These are phyloP conservation scores for Macrotyloma uniflorum DNA, from an alignment of 306 rosid genomes.

Conservation along the genomic window DNA sequence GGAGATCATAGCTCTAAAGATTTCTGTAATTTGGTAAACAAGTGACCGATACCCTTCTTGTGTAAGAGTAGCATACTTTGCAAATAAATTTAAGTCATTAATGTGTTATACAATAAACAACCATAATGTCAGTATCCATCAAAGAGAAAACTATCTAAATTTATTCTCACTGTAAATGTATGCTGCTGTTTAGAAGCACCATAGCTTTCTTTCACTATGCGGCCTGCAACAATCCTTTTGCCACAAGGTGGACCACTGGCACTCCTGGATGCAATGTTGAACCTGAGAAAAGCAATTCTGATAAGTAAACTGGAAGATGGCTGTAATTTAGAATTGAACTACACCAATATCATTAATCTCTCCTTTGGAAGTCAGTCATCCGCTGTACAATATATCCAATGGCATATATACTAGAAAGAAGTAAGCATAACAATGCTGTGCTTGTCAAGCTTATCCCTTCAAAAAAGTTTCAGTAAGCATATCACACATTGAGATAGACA, in stretches of 20 bases:
- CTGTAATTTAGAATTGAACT: not conserved
- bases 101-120: not conserved
- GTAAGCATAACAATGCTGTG: not conserved
- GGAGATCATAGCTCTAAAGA: not conserved
- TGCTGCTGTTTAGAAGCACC: slow-evolving; percentile 92
- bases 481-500: slow-evolving; percentile 15
- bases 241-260: slow-evolving; percentile 78
- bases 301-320: slow-evolving; percentile 19
- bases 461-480: not conserved
- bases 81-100: not conserved
- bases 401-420: not conserved
- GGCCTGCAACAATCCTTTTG: slow-evolving; percentile 79
- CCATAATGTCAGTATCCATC: slow-evolving; percentile 14
- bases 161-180: slow-evolving; percentile 78
- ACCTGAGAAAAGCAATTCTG: slow-evolving; percentile 55
- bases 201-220: slow-evolving; percentile 88
- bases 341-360: slow-evolving; percentile 9
- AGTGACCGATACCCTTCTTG: not conserved
- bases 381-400: not conserved
- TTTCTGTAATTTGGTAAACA: slow-evolving; percentile 2
- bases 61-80: not conserved
- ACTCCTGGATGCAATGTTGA: slow-evolving; percentile 72
- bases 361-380: not conserved
- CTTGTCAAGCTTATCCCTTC: slow-evolving; percentile 2
- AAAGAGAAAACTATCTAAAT: slow-evolving; percentile 21